A percentile compares a stretch with the other conserved stretches of the same genome.
phyloP scores from a whole-genome alignment of 768 basidiomycete species.

The Termitomyces bulborhizus region DNA sequence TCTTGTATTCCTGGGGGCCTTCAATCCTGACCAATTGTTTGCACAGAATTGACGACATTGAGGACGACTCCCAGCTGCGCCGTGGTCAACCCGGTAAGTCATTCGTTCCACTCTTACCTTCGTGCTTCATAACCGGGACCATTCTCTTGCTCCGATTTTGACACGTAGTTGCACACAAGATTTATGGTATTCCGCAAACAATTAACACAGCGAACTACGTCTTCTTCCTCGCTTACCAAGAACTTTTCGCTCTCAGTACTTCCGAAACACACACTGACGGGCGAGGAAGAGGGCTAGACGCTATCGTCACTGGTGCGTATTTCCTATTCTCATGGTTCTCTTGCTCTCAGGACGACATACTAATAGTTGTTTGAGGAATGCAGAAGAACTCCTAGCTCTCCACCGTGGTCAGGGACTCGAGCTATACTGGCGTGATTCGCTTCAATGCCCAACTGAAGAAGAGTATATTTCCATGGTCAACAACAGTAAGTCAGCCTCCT shows the following conservation, averaged over 20 bases:
- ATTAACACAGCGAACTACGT: slow-evolving; percentile 79
- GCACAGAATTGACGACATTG: slow-evolving; percentile 85
- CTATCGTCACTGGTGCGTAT: slow-evolving; percentile 67
- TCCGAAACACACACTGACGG: slow-evolving; percentile 1
- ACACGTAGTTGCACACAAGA: slow-evolving; percentile 77
- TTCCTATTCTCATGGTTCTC: neutral
- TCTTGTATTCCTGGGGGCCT: no score
- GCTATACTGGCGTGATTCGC: slow-evolving; percentile 87
- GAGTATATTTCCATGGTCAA: slow-evolving; percentile 96
- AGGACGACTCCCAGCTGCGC: slow-evolving; percentile 84
- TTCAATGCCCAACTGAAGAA: slow-evolving; percentile 89
- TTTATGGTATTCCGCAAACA: slow-evolving; percentile 80
- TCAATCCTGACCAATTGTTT: neutral
- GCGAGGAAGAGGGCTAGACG: slow-evolving; percentile 47
- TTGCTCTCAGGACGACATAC: neutral
- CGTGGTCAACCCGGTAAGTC: slow-evolving; percentile 73
- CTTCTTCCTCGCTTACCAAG: slow-evolving; percentile 90
- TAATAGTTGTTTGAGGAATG: no score
- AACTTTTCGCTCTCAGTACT: slow-evolving; percentile 57
- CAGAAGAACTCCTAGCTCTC: slow-evolving; percentile 67
- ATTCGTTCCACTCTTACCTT: no score
- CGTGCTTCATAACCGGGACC: no score
- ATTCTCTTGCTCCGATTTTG: neutral
- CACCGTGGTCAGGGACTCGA: slow-evolving; percentile 96
- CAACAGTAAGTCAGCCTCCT: slow-evolving; percentile 56